Conservation (phyloP, 1,139 yeast species). For the Saccharomyces hybrid region DNA sequence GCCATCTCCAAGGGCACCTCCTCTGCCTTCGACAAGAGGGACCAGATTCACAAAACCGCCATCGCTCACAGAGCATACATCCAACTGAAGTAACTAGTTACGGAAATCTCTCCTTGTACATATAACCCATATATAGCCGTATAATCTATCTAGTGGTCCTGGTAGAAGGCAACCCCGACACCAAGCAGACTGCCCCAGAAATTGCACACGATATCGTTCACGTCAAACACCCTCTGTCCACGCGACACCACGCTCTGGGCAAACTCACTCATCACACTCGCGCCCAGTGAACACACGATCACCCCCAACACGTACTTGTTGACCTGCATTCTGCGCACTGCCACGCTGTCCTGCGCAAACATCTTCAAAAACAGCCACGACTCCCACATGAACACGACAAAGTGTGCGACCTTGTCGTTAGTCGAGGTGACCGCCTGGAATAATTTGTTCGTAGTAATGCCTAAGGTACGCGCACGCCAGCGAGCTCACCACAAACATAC, state of each 20-base stretch:
- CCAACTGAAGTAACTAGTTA: slow-evolving; percentile 36
- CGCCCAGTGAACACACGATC: slow-evolving; percentile 39
- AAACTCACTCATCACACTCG: slow-evolving; percentile 45
- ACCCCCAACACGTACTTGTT: slow-evolving; percentile 36
- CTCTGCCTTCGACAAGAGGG: slow-evolving; percentile 76
- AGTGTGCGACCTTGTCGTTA: slow-evolving; percentile 50
- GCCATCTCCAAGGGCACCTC: slow-evolving; percentile 73
- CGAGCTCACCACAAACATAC: slow-evolving; percentile 21
- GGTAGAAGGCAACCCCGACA: slow-evolving; percentile 10
- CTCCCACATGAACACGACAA: slow-evolving; percentile 39
- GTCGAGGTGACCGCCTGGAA: slow-evolving; percentile 40
- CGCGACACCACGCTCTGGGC: slow-evolving; percentile 40
- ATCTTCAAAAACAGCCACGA: slow-evolving; percentile 44
- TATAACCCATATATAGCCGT: neutral
- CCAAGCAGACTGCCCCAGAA: slow-evolving; percentile 31
- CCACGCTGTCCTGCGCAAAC: slow-evolving; percentile 2
- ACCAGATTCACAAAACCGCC: slow-evolving; percentile 77
- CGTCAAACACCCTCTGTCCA: slow-evolving; percentile 41
- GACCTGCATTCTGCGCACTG: slow-evolving; percentile 19
- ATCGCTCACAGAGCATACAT: slow-evolving; percentile 74
- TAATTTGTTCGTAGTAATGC: slow-evolving; percentile 36
- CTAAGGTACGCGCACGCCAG: slow-evolving; percentile 22
- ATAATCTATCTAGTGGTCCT: slow-evolving; percentile 4
- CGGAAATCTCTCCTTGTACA: slow-evolving; percentile 1
- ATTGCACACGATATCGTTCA: slow-evolving; percentile 41